A percentile compares a stretch with the other conserved stretches of the same genome.
phyloP scores from a whole-genome alignment of 108 stramenopile species.

The Discostella pseudostelligera region DNA sequence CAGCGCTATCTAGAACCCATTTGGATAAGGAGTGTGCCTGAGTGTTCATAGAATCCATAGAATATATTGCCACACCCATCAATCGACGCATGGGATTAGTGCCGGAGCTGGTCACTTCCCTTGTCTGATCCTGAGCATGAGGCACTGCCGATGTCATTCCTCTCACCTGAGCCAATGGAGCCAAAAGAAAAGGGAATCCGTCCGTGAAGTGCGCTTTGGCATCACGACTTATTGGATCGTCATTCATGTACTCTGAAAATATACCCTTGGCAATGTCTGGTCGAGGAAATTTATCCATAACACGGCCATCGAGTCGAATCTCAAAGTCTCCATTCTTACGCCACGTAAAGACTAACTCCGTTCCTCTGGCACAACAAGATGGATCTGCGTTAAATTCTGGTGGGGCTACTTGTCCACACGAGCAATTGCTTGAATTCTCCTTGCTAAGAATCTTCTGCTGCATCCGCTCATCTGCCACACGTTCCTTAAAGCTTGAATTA shows the following conservation, averaged over 20 bases:
- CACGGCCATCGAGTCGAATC: slow-evolving; percentile 76
- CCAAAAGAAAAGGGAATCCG: slow-evolving; percentile 83
- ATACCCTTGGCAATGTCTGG: slow-evolving; percentile 83
- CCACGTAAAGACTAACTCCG: slow-evolving; percentile 86
- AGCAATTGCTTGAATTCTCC: slow-evolving; percentile 77
- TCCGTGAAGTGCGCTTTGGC: slow-evolving; percentile 70
- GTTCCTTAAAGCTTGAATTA: slow-evolving; percentile 73
- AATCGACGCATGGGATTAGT: slow-evolving; percentile 29
- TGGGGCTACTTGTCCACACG: slow-evolving; percentile 83
- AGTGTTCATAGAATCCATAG: slow-evolving; percentile 21
- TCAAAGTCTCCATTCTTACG: slow-evolving; percentile 78
- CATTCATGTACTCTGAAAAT: slow-evolving; percentile 78
- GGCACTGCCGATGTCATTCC: slow-evolving; percentile 50
- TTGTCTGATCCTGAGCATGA: slow-evolving; percentile 9
- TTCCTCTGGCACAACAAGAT: slow-evolving; percentile 82
- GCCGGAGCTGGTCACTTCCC: slow-evolving; percentile 9
- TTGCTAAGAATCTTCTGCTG: slow-evolving; percentile 57
- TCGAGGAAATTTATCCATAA: slow-evolving; percentile 75
- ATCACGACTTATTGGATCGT: slow-evolving; percentile 80
- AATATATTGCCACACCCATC: slow-evolving; percentile 27
- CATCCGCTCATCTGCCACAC: slow-evolving; percentile 67
- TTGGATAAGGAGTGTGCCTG: slow-evolving; percentile 35
- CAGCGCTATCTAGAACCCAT: slow-evolving; percentile 43
- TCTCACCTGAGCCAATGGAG: slow-evolving; percentile 73
- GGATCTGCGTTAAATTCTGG: slow-evolving; percentile 68